Base-by-base conservation (phyloP, 257 asterid species). In the Orobanche coerulescens region DNA sequence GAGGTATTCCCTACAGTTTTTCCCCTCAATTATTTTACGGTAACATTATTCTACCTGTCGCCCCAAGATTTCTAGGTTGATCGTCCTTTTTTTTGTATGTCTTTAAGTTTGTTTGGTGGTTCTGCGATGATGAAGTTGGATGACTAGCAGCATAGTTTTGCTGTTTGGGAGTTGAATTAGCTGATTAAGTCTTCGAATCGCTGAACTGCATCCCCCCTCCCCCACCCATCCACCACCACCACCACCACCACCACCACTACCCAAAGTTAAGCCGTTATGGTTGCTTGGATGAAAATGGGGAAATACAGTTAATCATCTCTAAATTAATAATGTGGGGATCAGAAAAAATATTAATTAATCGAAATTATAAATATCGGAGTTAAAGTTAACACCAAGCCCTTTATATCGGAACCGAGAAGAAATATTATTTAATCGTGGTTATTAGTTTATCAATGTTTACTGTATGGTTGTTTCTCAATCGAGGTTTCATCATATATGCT, bases 1-100 rank as follows among this genome's bases (percentile, higher is more conserved):
- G 95, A 89, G 96, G 96, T 89, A 33, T 57, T 7, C 1, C 64
- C 19, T 47, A 5, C 26, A 54, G 9, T 37, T 50, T 22, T 4
- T 23, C n/a, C 0, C 24, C 9, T 8, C 28, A 30, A 18, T 49
- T 44, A 39, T 18, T 11, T 11, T 9, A 19, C 5, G 43, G 57
- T 19, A 28, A 28, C 1, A 6, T 57, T n/a, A 11, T 18, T 58
- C 34, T 25, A 44, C 18, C 8, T 15, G 22, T 68, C 31, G 51
- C 9, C 39, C 28, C 13, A 47, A 16, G 36, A 2, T 58, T 19
- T 55, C 5, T 23, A 25, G 20, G 14, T 23, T 31, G 12, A 31
- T 37, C 34, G 33, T 54, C 47, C 36, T 11, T 65, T 6, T 16
- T 65, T 36, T 58, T 13, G 0, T 6, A 9, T 43, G 12, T 60